Evolutionary conservation across 2,329 filamentous ascomycete genomes (phyloP), one percentile per base, ranked within the genome.

Genomic region (Penicillium janthinellum): DNA sequence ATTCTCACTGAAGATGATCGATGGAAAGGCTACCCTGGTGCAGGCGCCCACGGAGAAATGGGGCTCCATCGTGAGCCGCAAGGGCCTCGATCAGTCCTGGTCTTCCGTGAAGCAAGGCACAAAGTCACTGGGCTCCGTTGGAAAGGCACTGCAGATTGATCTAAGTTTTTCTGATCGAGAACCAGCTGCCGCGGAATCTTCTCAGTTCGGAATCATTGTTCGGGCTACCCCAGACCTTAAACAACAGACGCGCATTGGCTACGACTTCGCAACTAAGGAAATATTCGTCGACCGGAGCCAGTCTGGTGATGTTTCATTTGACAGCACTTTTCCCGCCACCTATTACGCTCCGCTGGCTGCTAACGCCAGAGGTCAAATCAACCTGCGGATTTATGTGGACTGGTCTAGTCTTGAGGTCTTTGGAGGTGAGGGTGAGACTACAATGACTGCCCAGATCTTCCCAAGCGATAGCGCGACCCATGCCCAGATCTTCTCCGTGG

Each of bases 401-500:
- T 70, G 69, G 66, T 71, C 70, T 10, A 67, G 66, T 28, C 63
- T 73, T 35, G 71, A 73, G 51, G 65, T 73, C 2, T 71, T 73
- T 50, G 69, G 68, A 0, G 70, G 68, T 2, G 37, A 64, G 10
- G 71, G 71, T 2, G 67, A 73, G 56, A 58, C 62, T 4, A 67
- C 67, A 2, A 15, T 73, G 31, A 71, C 71, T 12, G 57, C 67
- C n/a, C 70, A 72, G 53, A 66, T 73, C 4, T 73, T 73, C 48
- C 70, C 71, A 1, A 39, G 42, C 3, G 60, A 53, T 22, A 55
- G 61, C 54, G 64, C 64, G n/a, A 64, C 61, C 1, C 38, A 64
- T 53, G 59, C 58, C 12, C 50, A 50, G 15, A 44, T 70, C 34
- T 60, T 66, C 22, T 69, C 67, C 22, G 54, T 45, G 0, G 60